These are phyloP conservation scores for Alternaria brassicicola DNA, from an alignment of 2,329 filamentous ascomycete species.

Conservation along the genomic window DNA sequence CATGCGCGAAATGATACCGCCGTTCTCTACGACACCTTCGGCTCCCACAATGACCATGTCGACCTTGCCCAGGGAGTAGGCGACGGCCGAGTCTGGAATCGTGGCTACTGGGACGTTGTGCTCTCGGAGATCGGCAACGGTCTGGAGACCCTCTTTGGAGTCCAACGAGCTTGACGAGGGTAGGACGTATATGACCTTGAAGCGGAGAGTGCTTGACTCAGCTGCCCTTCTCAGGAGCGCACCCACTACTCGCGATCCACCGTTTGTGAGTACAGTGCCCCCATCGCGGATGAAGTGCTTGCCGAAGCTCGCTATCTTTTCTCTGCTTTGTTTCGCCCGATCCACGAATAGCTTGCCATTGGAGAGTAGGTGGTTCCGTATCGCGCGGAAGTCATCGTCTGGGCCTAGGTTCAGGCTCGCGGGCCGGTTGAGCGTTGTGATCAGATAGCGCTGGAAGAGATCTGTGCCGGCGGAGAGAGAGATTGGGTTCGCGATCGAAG, in stretches of 20 bases:
- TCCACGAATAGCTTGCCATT: conserved; percentile 88
- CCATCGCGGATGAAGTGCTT: conserved; percentile 79
- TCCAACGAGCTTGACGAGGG: conserved; percentile 45
- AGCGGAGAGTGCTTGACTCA: conserved; percentile 69
- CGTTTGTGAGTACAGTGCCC: conserved; percentile 85
- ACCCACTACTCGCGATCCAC: conserved; percentile 83
- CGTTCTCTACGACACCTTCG: conserved; percentile 92
- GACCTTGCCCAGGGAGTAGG: conserved; percentile 78
- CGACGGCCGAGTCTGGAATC: conserved; percentile 76
- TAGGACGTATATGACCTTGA: conserved; percentile 78
- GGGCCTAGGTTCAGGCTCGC: conserved; percentile 52
- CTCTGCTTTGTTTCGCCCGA: conserved; percentile 81
- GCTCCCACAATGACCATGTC: conserved; percentile 70
- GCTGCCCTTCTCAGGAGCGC: conserved; percentile 77
- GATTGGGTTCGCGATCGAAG: conserved; percentile 82
- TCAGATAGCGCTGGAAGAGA: conserved; percentile 92
- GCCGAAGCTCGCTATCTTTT: conserved; percentile 81
- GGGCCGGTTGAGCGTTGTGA: conserved; percentile 69
- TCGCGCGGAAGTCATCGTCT: conserved; percentile 76
- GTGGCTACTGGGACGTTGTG: conserved; percentile 83
- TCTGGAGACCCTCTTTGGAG: conserved; percentile 66
- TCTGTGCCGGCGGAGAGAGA: conserved; percentile 93
- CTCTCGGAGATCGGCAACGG: conserved; percentile 72
- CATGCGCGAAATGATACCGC: conserved; percentile 87
- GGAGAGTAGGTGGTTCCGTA: conserved; percentile 80